Evolutionary conservation across 805 yeast genomes (phyloP), one percentile per base, ranked within the genome.

Genomic region (Barnettozyma sp.): DNA sequence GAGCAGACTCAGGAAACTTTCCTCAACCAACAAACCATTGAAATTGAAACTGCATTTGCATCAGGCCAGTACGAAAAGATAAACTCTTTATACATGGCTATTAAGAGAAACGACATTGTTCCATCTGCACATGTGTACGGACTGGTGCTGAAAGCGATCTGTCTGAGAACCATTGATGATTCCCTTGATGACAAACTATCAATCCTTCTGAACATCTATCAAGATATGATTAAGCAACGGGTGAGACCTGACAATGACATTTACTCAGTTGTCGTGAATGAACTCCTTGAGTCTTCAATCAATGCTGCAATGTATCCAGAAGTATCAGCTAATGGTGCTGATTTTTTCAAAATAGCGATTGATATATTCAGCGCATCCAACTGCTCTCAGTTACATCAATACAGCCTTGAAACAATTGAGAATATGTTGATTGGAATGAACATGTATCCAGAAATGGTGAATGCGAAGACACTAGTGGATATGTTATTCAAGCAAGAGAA

Each of bases 191-290:
- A 68, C 30, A 72, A 70, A 50, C 63, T 82, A 52, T 79, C 83
- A 2, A 73, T 70, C 36, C 54, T 82, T 39, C 59, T 82, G 43
- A 78, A 75, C 15, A 76, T 79, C 23, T 82, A 82, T 51, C 82
- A 82, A 34, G 87, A 79, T 47, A 59, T 80, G 52, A 62, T 82
- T 25, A 50, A 70, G 17, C 64, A 67, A 44, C 65, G 63, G 41
- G 41, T 73, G 26, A 77, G 73, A 50, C 92, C 92, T 13, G 64
- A 69, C 18, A 48, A 54, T 27, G 62, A 60, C 14, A 78, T 83
- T 7, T 81, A 73, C 54, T 62, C 71, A 46, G 53, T 71, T 4
- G 68, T 72, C 5, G 60, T 82, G 30, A 56, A 59, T 16, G 67
- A 71, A 21, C 60, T 82, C 19, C 61, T 80, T 35, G 58, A 60